Evolutionary conservation across 2,329 filamentous ascomycete genomes (phyloP), one percentile per base, ranked within the genome.

Genomic region (Cordyceps farinosa): DNA sequence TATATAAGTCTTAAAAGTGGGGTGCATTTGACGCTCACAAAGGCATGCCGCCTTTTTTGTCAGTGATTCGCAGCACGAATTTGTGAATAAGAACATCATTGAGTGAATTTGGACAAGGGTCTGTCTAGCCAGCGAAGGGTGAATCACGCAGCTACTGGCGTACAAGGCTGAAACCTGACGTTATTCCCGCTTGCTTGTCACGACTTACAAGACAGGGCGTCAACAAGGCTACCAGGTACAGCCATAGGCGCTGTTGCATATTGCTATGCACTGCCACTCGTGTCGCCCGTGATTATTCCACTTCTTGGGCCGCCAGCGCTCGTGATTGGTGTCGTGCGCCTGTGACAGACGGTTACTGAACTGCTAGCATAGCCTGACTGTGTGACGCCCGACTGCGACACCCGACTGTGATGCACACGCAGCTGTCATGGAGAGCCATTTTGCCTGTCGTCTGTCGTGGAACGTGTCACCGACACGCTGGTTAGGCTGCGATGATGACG

Each of bases 1-100:
- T 42, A 32, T 48, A 58, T 51, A 45, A 59, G 56, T 51, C 53
- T 32, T 59, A 59, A 59, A 59, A 13, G 45, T 42, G 56, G 56
- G 56, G 56, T 58, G 40, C 6, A 27, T 17, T 13, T 3, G 27
- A 9, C 27, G 36, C 29, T 55, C 53, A 8, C 38, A 5, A 34
- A 45, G n/a, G 40, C 22, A 9, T 40, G 44, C 29, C 11, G 40
- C 30, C 30, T 22, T 45, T 17, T 34, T 45, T 38, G 8, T 34
- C 56, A 32, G 15, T 42, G 17, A 15, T 27, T 22, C 32, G 15
- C 13, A 38, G 29, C 45, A 30, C 13, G 27, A 40, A 51, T 3
- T 30, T 22, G 17, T 44, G 13, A 9, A 40, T 40, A 8, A 13
- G 2, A 9, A n/a, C 22, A 22, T 22, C 22, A 22, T 22, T 22